Percentiles rank a stretch among this genome's conserved stretches.
Conservation (phyloP, 805 yeast genomes). For the Saccharomycopsis fermentans region DNA sequence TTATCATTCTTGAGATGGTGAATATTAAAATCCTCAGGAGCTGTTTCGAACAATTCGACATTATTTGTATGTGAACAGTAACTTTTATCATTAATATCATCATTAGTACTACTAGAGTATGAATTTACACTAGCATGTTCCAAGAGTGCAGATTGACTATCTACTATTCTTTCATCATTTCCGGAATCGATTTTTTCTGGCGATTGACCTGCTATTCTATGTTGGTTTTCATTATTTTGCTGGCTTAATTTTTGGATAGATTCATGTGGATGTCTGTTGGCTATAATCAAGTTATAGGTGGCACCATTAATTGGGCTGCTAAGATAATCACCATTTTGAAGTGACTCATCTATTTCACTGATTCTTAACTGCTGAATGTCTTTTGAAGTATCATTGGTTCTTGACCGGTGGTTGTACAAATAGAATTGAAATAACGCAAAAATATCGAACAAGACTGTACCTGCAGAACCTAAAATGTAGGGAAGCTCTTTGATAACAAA, state of each 20-base stretch:
- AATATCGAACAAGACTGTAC: constrained; percentile 72
- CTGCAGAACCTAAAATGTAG: constrained; percentile 74
- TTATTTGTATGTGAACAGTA: background rate
- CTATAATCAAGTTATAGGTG: background rate
- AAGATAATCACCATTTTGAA: background rate
- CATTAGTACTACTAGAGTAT: background rate
- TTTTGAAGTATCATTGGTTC: background rate
- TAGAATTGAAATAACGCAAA: constrained; percentile 50
- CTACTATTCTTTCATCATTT: background rate
- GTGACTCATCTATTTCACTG: background rate
- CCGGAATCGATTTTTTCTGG: background rate
- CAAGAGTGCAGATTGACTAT: background rate
- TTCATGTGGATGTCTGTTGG: background rate
- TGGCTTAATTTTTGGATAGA: background rate
- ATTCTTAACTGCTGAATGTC: background rate
- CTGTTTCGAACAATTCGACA: background rate
- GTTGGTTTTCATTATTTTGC: background rate
- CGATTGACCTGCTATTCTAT: background rate
- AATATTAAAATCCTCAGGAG: background rate
- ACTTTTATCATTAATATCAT: background rate
- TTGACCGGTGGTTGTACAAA: background rate
- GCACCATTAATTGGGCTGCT: background rate
- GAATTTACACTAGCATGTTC: background rate
- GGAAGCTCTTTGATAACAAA: constrained; percentile 69
- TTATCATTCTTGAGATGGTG: background rate